Evolutionary conservation across 371 early-diverging fungal genomes (phyloP), one percentile per base, ranked within the genome.

Genomic region (Syncephalastrum monosporum): DNA sequence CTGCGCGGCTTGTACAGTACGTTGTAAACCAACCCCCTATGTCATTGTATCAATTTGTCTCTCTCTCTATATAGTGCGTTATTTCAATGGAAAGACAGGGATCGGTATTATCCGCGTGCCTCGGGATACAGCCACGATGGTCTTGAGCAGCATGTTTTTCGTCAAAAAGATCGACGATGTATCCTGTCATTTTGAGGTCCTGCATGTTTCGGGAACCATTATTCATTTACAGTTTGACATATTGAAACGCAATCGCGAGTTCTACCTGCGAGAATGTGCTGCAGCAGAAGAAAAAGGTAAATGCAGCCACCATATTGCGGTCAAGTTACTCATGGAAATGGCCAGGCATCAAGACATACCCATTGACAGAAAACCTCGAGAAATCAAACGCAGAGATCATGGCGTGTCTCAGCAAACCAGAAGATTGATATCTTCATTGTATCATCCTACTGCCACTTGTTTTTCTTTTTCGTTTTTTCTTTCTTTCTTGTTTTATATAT

Each of bases 101-200:
- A 63, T 67, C 14, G 79, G 79, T 5, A 78, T 78, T 15, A 19
- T 72, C 16, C 67, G 73, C 10, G 67, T 68, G 10, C 67, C 69
- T 10, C 49, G 79, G 49, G 79, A 78, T 23, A 70, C 63, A 41
- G 50, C 63, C 5, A 68, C 72, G 47, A 65, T 78, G 63, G 55
- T 67, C 42, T 45, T 75, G 13, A 62, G 63, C 2, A 55, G 69
- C 15, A 46, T 75, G 60, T 78, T 78, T 33, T 78, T 67, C 42
- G 65, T 78, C 19, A 72, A 73, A 23, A 56, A 71, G 48, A 61
- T 78, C 15, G 61, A 53, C 8, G 24, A 60, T 3, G 47, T 64
- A 47, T 60, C 71, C 12, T 73, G 71, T 47, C 62, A 61, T 55
- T 64, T 76, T 27, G 61, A 59, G 33, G 61, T 65, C 13, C 56